Evolutionary conservation across 2,329 filamentous ascomycete genomes (phyloP), one percentile per base, ranked within the genome.

Genomic region (Scytalidium sp.): DNA sequence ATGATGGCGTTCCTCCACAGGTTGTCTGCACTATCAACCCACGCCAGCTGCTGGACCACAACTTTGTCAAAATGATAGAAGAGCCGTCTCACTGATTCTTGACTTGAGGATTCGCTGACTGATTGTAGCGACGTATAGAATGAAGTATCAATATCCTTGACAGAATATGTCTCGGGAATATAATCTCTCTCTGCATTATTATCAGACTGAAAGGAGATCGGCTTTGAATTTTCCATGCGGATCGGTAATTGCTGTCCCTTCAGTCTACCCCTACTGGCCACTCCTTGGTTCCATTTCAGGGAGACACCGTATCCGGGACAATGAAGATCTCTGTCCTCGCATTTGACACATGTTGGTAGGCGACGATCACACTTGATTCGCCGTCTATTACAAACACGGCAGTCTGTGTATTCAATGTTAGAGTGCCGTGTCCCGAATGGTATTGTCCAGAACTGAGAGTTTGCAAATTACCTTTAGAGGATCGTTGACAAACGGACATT

Each of bases 311-410:
- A 70, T 0, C 67, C 67, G 3, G 67, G 59, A 51, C 67, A 70
- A 19, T 50, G 39, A 1, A 68, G 54, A 4, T 58, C 60, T 41
- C 66, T 66, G 42, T 65, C 63, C 19, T 52, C 57, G 49, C 67
- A 70, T 53, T 69, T 70, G n/a, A 53, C 56, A 53, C 67, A 70
- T 23, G 61, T 54, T 9, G 66, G 65, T 11, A 68, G 47, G 36
- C 56, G 64, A 23, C 66, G 57, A 49, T 70, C 66, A 46, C 67
- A 70, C 43, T 60, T 65, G 21, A 70, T 67, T 46, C 68, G 64
- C n/a, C 67, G 54, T 29, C 62, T 53, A 22, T 62, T 61, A 56
- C 66, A 70, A 4, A 60, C 63, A 36, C 67, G 67, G 47, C 67
- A 70, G 45, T 65, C 62, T 65, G 10, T 3, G 15, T 4, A 36